Evolutionary conservation across 1,139 yeast genomes (phyloP).

Genomic region (Saccharomyces hybrid): DNA sequence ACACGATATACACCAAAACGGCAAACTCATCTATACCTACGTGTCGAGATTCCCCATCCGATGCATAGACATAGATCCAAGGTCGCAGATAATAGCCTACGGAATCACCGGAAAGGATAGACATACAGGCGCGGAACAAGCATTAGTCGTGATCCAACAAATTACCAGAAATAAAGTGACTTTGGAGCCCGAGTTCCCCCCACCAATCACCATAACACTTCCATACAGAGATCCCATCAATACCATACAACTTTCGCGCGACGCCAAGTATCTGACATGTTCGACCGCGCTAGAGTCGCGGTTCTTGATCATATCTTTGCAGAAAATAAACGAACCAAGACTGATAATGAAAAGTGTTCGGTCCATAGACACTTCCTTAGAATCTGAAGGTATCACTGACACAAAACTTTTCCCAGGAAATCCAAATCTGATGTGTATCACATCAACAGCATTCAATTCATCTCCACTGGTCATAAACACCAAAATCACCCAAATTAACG

Average conservation of each 20-base stretch:
- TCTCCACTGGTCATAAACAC: slow-evolving; percentile 58
- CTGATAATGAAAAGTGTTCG: slow-evolving; percentile 58
- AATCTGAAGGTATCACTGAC: slow-evolving; percentile 84
- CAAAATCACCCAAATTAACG: slow-evolving; percentile 35
- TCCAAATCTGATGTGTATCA: slow-evolving; percentile 47
- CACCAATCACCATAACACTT: slow-evolving; percentile 66
- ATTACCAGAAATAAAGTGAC: slow-evolving; percentile 21
- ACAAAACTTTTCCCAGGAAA: slow-evolving; percentile 60
- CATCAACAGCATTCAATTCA: slow-evolving; percentile 53
- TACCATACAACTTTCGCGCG: slow-evolving; percentile 59
- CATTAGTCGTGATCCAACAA: slow-evolving; percentile 63
- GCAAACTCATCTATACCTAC: slow-evolving; percentile 62
- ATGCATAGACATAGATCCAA: slow-evolving; percentile 63
- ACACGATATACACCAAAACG: slow-evolving; percentile 47
- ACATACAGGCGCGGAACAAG: slow-evolving; percentile 65
- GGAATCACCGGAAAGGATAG: slow-evolving; percentile 79
- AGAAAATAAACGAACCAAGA: slow-evolving; percentile 59
- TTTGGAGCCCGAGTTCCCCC: slow-evolving; percentile 16
- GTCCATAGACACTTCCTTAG: slow-evolving; percentile 54
- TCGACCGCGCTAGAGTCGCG: slow-evolving; percentile 81
- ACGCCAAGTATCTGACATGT: slow-evolving; percentile 65
- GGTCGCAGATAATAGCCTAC: slow-evolving; percentile 61
- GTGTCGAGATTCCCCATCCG: slow-evolving; percentile 69
- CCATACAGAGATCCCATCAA: slow-evolving; percentile 85
- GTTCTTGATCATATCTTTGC: slow-evolving; percentile 66